Evolutionary conservation across 441 rosid species (phyloP).

Genomic region (Populus hybrid): DNA sequence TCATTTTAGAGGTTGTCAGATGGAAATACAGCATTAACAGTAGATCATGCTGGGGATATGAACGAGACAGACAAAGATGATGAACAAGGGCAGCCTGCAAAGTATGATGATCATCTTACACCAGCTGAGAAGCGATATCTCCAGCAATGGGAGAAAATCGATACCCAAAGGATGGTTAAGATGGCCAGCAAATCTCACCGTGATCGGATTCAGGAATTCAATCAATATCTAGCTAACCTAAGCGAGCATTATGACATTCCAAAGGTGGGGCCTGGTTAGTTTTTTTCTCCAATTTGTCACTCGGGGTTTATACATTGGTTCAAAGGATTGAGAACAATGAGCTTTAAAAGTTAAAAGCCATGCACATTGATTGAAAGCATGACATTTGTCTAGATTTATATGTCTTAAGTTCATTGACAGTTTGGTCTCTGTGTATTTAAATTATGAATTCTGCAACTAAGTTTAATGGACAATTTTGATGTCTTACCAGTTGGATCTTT

Average conservation of each 20-base stretch:
- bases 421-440: too few species aligned
- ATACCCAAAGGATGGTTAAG: conserved; percentile 41
- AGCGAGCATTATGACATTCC: conserved; percentile 63
- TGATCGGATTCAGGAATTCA: conserved; percentile 55
- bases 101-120: conserved; percentile 35
- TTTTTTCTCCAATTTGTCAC: neutral
- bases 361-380: neutral
- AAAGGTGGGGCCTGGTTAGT: conserved; percentile 53
- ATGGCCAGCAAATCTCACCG: conserved; percentile 49
- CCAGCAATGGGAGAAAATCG: conserved; percentile 42
- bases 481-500: neutral
- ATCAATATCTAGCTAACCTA: conserved; percentile 53
- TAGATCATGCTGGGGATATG: conserved; percentile 28
- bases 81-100: conserved; percentile 24
- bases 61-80: conserved; percentile 22
- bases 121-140: conserved; percentile 45
- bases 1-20: conserved; percentile 28
- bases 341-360: neutral
- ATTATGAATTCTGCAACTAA: neutral
- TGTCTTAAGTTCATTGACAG: neutral
- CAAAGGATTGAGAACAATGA: neutral
- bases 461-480: neutral
- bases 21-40: conserved; percentile 23
- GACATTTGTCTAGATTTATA: neutral
- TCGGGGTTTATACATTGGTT: neutral